Evolutionary conservation across 805 yeast species (phyloP).

Genomic region (Candida ficus): DNA sequence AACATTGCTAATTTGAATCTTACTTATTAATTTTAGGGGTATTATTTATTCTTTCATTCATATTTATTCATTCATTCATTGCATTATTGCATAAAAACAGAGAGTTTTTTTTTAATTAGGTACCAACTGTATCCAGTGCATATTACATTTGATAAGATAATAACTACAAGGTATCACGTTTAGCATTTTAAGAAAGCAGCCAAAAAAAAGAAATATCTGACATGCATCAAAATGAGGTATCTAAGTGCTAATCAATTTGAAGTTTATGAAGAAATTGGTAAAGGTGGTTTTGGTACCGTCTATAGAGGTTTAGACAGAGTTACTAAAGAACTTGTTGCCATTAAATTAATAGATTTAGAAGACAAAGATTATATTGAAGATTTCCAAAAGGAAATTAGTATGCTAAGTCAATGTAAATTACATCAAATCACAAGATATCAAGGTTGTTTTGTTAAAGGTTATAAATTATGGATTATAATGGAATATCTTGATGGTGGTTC

Average conservation of each 20-base stretch:
- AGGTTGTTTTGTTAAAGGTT: constrained; percentile 81
- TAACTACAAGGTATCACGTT: no score
- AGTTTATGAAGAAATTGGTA: constrained; percentile 78
- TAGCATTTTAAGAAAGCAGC: no score
- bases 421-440: constrained; percentile 86
- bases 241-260: constrained; percentile 31
- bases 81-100: no score
- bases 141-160: no score
- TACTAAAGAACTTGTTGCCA: constrained; percentile 81
- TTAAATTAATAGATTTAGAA: constrained; percentile 87
- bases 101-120: no score
- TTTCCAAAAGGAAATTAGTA: constrained; percentile 86
- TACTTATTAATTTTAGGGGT: no score
- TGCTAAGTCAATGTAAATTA: constrained; percentile 71
- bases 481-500: constrained; percentile 97
- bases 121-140: no score
- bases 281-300: constrained; percentile 96
- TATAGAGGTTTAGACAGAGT: constrained; percentile 74
- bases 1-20: no score
- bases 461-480: constrained; percentile 96
- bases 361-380: constrained; percentile 88
- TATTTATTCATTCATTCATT: no score
- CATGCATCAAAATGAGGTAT: constrained; percentile 18
- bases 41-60: no score
- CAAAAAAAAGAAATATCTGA: background rate